phyloP scores from a whole-genome alignment of 129 eudicot species.

The Tagetes erecta region DNA sequence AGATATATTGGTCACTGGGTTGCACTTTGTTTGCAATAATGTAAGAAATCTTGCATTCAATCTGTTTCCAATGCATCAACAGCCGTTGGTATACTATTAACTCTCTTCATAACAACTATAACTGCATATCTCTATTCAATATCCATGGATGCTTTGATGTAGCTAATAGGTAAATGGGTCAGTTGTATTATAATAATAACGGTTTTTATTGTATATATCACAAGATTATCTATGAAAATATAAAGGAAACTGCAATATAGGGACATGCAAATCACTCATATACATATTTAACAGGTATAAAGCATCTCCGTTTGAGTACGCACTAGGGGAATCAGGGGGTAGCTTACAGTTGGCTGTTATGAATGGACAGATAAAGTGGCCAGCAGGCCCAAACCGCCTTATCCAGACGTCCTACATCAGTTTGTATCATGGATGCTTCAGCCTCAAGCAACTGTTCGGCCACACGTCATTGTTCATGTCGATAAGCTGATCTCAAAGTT shows the following conservation, averaged over 20 bases:
- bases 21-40: conserved; percentile 86
- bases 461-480: conserved; percentile 78
- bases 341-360: conserved; percentile 85
- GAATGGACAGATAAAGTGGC: conserved; percentile 90
- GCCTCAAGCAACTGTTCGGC: conserved; percentile 84
- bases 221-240: not conserved
- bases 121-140: not conserved
- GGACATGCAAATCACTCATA: not conserved
- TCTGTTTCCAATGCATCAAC: conserved; percentile 2
- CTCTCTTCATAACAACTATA: not conserved
- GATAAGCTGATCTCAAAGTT: conserved; percentile 76
- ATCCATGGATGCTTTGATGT: not conserved
- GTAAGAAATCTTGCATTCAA: conserved; percentile 48
- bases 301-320: conserved; percentile 89
- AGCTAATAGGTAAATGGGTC: not conserved
- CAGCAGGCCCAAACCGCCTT: conserved; percentile 77
- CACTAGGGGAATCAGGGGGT: conserved; percentile 84
- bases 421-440: conserved; percentile 96
- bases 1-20: conserved; percentile 89
- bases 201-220: not conserved
- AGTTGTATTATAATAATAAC: not conserved
- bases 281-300: conserved; percentile 58
- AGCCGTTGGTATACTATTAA: not conserved
- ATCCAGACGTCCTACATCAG: conserved; percentile 88
- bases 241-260: not conserved